phyloP scores from a whole-genome alignment of 75 land plant genomes.

The Adiantum capillusveneris region DNA sequence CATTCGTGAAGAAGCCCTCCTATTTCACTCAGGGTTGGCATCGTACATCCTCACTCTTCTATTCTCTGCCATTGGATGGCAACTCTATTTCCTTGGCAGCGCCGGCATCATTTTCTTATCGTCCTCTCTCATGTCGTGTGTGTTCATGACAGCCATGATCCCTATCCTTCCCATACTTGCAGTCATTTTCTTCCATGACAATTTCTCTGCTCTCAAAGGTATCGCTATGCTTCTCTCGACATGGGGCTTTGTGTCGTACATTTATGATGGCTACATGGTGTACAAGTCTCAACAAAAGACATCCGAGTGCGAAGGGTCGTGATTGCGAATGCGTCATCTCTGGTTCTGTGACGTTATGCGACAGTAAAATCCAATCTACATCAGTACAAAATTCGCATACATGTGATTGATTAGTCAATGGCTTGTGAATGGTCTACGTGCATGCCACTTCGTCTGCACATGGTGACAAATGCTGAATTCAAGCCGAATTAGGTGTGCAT shows the following conservation, averaged over 20 bases:
- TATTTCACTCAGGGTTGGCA: constrained; percentile 27
- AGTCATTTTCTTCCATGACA: constrained; percentile 27
- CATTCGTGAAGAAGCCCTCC: constrained; percentile 29
- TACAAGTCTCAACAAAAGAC: too few species aligned
- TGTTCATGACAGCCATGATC: constrained; percentile 27
- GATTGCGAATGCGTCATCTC: too few species aligned
- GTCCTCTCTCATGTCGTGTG: constrained; percentile 33
- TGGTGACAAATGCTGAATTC: too few species aligned
- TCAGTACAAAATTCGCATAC: too few species aligned
- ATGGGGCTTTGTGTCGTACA: constrained; percentile 38
- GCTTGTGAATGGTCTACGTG: too few species aligned
- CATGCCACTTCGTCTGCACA: too few species aligned
- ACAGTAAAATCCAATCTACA: too few species aligned
- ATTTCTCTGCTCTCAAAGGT: constrained; percentile 28
- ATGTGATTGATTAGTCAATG: too few species aligned
- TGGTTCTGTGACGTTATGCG: too few species aligned
- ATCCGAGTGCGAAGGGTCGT: too few species aligned
- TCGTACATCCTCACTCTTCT: constrained; percentile 39
- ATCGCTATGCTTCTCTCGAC: constrained; percentile 23
- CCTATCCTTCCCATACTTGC: constrained; percentile 38
- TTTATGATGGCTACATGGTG: constrained; percentile 11
- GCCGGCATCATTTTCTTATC: constrained; percentile 34
- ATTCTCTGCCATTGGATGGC: constrained; percentile 28
- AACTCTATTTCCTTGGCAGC: constrained; percentile 40
- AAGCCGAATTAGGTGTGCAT: too few species aligned